Evolutionary conservation across 345 rosid species (phyloP).

Genomic region (Lumnitzera racemosa): DNA sequence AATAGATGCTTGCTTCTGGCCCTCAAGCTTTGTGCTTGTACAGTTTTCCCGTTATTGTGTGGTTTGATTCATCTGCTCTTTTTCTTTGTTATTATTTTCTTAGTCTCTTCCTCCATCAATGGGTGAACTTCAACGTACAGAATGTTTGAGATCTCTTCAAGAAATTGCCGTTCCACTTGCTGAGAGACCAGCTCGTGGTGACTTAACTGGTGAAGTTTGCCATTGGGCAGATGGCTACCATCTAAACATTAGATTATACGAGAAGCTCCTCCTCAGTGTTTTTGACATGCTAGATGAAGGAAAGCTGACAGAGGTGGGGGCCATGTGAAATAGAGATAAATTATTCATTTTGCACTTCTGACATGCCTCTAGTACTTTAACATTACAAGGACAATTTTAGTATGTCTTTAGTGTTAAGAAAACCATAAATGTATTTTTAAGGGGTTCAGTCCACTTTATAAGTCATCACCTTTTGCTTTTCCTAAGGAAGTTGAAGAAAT

Average conservation of each 20-base stretch:
- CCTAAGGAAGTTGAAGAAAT: slow-evolving; percentile 94
- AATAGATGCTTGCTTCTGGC: background rate
- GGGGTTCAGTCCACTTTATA: background rate
- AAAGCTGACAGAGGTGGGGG: slow-evolving; percentile 83
- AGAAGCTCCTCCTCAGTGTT: slow-evolving; percentile 85
- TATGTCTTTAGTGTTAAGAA: background rate
- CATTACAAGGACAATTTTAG: background rate
- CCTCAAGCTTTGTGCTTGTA: background rate
- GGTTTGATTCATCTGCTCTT: background rate
- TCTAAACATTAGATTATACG: slow-evolving; percentile 81
- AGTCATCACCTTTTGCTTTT: background rate
- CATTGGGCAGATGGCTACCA: slow-evolving; percentile 99
- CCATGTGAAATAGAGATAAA: background rate
- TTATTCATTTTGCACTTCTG: too few species aligned
- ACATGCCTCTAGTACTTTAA: too few species aligned
- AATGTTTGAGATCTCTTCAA: slow-evolving; percentile 81
- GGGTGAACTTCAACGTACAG: slow-evolving; percentile 90
- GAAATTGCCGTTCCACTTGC: slow-evolving; percentile 89
- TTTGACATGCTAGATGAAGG: slow-evolving; percentile 94
- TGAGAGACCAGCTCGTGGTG: slow-evolving; percentile 96
- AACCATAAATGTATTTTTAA: background rate
- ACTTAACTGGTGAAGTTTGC: slow-evolving; percentile 96
- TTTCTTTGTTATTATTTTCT: slow-evolving; percentile 8
- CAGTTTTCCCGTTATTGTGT: background rate
- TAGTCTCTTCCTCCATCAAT: slow-evolving; percentile 75